Evolutionary conservation across 306 rosid species (phyloP).

Genomic region (Quercus bicolor): DNA sequence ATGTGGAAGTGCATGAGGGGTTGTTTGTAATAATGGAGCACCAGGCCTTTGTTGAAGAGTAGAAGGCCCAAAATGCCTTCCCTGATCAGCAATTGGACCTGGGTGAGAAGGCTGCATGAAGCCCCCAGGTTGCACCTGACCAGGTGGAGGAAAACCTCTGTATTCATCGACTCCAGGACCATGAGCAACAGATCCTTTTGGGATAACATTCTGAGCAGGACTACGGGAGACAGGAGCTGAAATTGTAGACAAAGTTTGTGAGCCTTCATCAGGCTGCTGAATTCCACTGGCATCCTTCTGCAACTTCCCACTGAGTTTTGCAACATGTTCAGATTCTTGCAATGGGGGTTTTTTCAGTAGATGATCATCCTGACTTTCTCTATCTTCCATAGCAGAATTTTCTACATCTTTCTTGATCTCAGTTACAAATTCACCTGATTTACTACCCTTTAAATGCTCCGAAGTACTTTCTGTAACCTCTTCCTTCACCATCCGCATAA

Average conservation of each 20-base stretch:
- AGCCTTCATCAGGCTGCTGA: constrained; percentile 36
- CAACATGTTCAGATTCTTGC: constrained; percentile 36
- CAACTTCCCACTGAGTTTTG: constrained; percentile 36
- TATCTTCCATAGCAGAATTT: constrained; percentile 31
- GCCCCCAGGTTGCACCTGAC: constrained; percentile 32
- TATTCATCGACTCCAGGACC: constrained; percentile 30
- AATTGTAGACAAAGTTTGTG: constrained; percentile 34
- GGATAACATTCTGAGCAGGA: neutral
- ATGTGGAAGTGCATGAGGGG: constrained; percentile 48
- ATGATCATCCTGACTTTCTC: constrained; percentile 43
- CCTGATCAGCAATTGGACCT: constrained; percentile 32
- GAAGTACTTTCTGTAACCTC: constrained; percentile 38
- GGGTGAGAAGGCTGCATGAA: constrained; percentile 38
- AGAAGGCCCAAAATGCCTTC: constrained; percentile 38
- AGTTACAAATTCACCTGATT: constrained; percentile 24
- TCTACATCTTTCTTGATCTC: constrained; percentile 35
- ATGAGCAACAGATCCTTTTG: constrained; percentile 4
- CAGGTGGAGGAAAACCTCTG: constrained; percentile 20
- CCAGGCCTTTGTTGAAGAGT: constrained; percentile 39
- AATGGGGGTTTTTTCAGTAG: constrained; percentile 24
- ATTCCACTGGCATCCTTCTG: constrained; percentile 36
- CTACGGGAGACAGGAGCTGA: constrained; percentile 24
- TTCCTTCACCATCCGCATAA: constrained; percentile 38
- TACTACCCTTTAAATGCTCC: constrained; percentile 26
- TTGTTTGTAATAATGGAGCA: constrained; percentile 35